A percentile compares a stretch with the other conserved stretches of the same genome.
Conservation (phyloP, 1,284 basidiomycete species). For the Ceratobasidium sp. region DNA sequence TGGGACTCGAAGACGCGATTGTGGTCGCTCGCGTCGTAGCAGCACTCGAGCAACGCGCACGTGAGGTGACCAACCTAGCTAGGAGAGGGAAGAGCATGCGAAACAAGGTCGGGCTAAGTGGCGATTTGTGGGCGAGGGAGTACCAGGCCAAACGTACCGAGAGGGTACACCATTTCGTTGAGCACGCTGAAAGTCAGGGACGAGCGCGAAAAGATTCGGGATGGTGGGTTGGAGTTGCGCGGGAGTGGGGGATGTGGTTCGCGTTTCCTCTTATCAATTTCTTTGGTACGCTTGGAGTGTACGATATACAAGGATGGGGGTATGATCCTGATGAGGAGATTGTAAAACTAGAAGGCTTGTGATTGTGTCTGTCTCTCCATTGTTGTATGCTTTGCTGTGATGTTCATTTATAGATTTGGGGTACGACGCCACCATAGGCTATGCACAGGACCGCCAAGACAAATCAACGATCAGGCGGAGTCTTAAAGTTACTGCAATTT, state of each 20-base stretch:
- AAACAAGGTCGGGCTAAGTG: constrained; percentile 32
- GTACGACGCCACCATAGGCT: too few species aligned
- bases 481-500: too few species aligned
- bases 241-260: constrained; percentile 36
- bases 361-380: too few species aligned
- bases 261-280: constrained; percentile 35
- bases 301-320: constrained; percentile 43
- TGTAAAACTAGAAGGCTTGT: constrained; percentile 37
- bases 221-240: constrained; percentile 20
- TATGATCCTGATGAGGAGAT: constrained; percentile 43
- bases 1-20: constrained; percentile 40
- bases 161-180: constrained; percentile 26
- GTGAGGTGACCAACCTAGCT: constrained; percentile 32
- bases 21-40: constrained; percentile 29
- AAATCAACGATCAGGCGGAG: too few species aligned
- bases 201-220: constrained; percentile 38
- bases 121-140: constrained; percentile 39
- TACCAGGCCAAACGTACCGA: constrained; percentile 38
- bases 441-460: too few species aligned
- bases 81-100: constrained; percentile 38
- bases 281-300: constrained; percentile 26
- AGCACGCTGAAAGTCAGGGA: constrained; percentile 41
- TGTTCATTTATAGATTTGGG: neutral
- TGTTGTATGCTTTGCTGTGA: neutral
- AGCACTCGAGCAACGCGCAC: constrained; percentile 37